phyloP scores from a whole-genome alignment of 495 filamentous ascomycete genomes.

The Penicillium ochrochloron region DNA sequence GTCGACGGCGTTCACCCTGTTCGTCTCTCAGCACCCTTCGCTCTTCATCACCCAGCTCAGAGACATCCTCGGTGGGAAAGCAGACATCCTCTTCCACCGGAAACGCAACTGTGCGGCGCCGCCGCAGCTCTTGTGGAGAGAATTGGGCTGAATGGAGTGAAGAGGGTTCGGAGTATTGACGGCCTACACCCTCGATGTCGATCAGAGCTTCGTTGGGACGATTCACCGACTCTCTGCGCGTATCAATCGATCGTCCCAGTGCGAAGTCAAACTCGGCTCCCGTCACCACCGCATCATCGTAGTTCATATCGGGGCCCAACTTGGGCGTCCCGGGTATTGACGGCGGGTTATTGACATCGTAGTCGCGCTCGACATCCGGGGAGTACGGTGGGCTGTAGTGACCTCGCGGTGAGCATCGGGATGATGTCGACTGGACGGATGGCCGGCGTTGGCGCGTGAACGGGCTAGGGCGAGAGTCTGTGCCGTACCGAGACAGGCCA shows the following conservation, averaged over 20 bases:
- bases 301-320: constrained; percentile 64
- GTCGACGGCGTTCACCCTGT: constrained; percentile 56
- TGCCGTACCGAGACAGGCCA: constrained; percentile 43
- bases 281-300: constrained; percentile 77
- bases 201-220: constrained; percentile 57
- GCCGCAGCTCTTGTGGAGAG: constrained; percentile 44
- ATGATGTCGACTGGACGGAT: constrained; percentile 39
- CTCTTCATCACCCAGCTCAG: constrained; percentile 77
- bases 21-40: constrained; percentile 43
- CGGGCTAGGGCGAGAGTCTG: constrained; percentile 38
- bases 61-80: constrained; percentile 80
- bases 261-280: constrained; percentile 51
- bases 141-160: constrained; percentile 38
- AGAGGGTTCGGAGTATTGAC: constrained; percentile 34
- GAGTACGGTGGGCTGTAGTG: constrained; percentile 35
- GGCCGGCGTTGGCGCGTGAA: constrained; percentile 35
- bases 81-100: constrained; percentile 88
- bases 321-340: constrained; percentile 82
- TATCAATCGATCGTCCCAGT: constrained; percentile 38
- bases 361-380: constrained; percentile 49
- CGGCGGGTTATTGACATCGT: constrained; percentile 96
- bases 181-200: constrained; percentile 57
- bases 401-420: constrained; percentile 40
- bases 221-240: constrained; percentile 39
- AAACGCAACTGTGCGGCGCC: constrained; percentile 56